A percentile compares a stretch with the other conserved stretches of the same genome.
Conservation (phyloP, 805 yeast species). For the Starmerella apis region DNA sequence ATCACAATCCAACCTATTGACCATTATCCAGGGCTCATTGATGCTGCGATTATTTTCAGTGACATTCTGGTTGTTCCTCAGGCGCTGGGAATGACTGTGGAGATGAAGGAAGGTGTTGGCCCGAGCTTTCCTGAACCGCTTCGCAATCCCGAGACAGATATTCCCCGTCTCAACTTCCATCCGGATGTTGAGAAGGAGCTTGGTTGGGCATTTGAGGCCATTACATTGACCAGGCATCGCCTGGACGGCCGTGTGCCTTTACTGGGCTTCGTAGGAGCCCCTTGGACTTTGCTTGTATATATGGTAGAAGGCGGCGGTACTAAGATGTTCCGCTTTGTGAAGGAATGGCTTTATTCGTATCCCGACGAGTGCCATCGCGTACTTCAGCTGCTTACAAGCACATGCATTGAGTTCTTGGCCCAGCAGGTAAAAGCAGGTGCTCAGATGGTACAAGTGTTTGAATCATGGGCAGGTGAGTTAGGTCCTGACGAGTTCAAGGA, state of each 20-base stretch:
- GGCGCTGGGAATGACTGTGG: constrained; percentile 93
- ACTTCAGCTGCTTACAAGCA: constrained; percentile 69
- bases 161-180: constrained; percentile 37
- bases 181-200: constrained; percentile 65
- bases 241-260: constrained; percentile 86
- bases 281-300: constrained; percentile 93
- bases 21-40: constrained; percentile 78
- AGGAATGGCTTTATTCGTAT: constrained; percentile 80
- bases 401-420: constrained; percentile 84
- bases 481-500: constrained; percentile 82
- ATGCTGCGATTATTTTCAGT: constrained; percentile 93
- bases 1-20: constrained; percentile 93
- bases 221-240: constrained; percentile 77
- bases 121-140: constrained; percentile 87
- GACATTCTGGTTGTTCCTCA: constrained; percentile 95
- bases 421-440: constrained; percentile 96
- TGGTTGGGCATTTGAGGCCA: constrained; percentile 93
- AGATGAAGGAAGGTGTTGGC: constrained; percentile 89
- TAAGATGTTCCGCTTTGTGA: constrained; percentile 77
- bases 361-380: constrained; percentile 62
- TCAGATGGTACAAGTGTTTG: constrained; percentile 93
- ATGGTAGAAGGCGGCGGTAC: constrained; percentile 98
- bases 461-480: constrained; percentile 95
- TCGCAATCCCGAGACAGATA: constrained; percentile 58
- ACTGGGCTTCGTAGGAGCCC: constrained; percentile 93